These are phyloP conservation scores for Metschnikowia bowlesiae DNA, from an alignment of 805 yeast genomes.

Conservation along the genomic window DNA sequence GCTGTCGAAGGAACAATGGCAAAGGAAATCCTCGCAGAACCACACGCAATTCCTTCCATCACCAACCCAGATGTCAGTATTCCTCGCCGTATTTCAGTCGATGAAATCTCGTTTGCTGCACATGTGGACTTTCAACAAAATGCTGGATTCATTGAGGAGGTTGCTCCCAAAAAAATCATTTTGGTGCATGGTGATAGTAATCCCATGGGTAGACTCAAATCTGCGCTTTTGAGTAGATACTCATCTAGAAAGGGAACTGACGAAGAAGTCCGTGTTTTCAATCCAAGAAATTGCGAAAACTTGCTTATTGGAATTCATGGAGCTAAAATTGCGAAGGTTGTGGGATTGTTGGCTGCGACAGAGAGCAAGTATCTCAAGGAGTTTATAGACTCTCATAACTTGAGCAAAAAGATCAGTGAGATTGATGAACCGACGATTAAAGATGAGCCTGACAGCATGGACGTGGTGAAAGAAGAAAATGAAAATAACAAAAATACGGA, in stretches of 20 bases:
- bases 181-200: slow-evolving; percentile 96
- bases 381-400: slow-evolving; percentile 57
- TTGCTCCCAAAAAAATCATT: slow-evolving; percentile 79
- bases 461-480: slow-evolving; percentile 21
- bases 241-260: slow-evolving; percentile 77
- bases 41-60: slow-evolving; percentile 80
- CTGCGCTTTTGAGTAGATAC: slow-evolving; percentile 86
- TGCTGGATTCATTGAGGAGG: slow-evolving; percentile 81
- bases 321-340: slow-evolving; percentile 71
- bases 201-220: slow-evolving; percentile 97
- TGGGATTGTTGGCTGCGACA: slow-evolving; percentile 50
- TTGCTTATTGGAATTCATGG: slow-evolving; percentile 76
- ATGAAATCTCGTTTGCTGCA: slow-evolving; percentile 98
- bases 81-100: slow-evolving; percentile 82
- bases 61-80: slow-evolving; percentile 76
- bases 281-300: slow-evolving; percentile 87
- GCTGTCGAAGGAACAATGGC: slow-evolving; percentile 99
- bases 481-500: slow-evolving; percentile 1
- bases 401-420: slow-evolving; percentile 26
- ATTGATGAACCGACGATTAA: slow-evolving; percentile 4
- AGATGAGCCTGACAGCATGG: slow-evolving; percentile 20
- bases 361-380: slow-evolving; percentile 32
- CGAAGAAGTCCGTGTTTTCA: slow-evolving; percentile 83
- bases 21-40: slow-evolving; percentile 80
- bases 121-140: slow-evolving; percentile 97